Conservation (phyloP, 495 filamentous ascomycete species). For the Chaetomium cochliodes region DNA sequence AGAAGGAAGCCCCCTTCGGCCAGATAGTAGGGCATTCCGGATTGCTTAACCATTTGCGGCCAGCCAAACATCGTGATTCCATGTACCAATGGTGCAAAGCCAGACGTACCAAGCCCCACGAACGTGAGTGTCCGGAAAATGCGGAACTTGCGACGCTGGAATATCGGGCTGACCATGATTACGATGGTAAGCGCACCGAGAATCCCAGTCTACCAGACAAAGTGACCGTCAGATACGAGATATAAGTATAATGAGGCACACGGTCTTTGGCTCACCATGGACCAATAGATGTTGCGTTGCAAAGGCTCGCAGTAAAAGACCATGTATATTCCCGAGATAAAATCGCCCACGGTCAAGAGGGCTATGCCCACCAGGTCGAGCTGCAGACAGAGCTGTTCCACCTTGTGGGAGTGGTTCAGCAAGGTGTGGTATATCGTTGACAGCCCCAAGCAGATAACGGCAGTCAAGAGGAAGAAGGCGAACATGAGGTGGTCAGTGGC, state of each 20-base stretch:
- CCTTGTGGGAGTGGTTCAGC: conserved; percentile 48
- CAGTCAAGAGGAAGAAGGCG: conserved; percentile 43
- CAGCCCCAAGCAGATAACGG: conserved; percentile 42
- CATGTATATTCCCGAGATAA: too few relatives aligned
- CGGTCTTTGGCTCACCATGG: too few relatives aligned
- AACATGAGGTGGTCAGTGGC: conserved; percentile 43
- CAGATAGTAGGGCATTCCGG: not conserved
- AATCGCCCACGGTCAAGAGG: too few relatives aligned
- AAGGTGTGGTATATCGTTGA: conserved; percentile 52
- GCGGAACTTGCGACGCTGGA: conserved; percentile 47
- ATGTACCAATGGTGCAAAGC: conserved; percentile 37
- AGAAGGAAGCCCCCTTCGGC: not conserved
- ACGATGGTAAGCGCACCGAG: too few relatives aligned
- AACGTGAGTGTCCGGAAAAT: conserved; percentile 77
- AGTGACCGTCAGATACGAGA: too few relatives aligned
- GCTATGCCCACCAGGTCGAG: too few relatives aligned
- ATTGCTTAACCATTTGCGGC: not conserved
- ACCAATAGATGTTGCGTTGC: too few relatives aligned
- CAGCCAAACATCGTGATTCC: conserved; percentile 7
- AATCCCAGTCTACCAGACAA: too few relatives aligned
- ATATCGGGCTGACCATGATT: too few relatives aligned
- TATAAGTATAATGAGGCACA: too few relatives aligned
- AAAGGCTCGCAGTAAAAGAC: too few relatives aligned
- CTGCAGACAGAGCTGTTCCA: conserved; percentile 25
- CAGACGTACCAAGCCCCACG: conserved; percentile 75